Evolutionary conservation across 208 protist genomes (phyloP).

Genomic region (Trypanosoma vivax): DNA sequence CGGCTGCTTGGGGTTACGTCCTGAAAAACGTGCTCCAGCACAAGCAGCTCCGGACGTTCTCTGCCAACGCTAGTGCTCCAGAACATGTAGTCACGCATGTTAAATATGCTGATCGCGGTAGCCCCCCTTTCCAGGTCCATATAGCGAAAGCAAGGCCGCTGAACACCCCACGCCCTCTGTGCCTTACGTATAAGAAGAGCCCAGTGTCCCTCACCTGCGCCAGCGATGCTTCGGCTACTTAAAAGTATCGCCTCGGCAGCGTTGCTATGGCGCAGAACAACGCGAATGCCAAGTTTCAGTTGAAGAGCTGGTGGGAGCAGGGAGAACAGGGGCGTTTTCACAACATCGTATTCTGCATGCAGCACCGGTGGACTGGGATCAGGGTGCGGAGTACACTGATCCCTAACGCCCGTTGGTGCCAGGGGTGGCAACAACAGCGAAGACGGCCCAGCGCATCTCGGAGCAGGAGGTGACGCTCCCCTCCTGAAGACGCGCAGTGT

Average conservation of each 20-base stretch:
- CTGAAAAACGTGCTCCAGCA: constrained; percentile 23
- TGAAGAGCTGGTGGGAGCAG: constrained; percentile 21
- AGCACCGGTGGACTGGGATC: constrained; percentile 19
- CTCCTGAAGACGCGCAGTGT: constrained; percentile 29
- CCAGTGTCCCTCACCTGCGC: constrained; percentile 24
- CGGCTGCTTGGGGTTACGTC: not conserved
- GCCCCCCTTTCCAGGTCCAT: constrained; percentile 20
- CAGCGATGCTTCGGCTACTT: constrained; percentile 9
- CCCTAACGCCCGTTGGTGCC: no score
- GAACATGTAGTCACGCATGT: constrained; percentile 22
- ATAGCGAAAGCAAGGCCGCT: constrained; percentile 29
- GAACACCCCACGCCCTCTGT: constrained; percentile 27
- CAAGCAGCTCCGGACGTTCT: constrained; percentile 22
- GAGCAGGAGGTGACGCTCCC: not conserved
- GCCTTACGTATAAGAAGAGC: constrained; percentile 26
- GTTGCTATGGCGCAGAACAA: constrained; percentile 25
- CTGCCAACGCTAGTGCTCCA: constrained; percentile 17
- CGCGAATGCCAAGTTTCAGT: constrained; percentile 22
- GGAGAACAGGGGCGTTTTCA: constrained; percentile 19
- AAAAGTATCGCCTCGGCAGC: constrained; percentile 27
- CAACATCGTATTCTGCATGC: constrained; percentile 23
- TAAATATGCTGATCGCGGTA: constrained; percentile 24
- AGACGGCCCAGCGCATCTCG: not conserved
- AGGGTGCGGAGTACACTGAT: no score
- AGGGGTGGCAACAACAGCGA: not conserved